These are phyloP conservation scores for Hemisphaericaspora lyxosophila DNA, from an alignment of 1,139 yeast genomes.

Conservation along the genomic window DNA sequence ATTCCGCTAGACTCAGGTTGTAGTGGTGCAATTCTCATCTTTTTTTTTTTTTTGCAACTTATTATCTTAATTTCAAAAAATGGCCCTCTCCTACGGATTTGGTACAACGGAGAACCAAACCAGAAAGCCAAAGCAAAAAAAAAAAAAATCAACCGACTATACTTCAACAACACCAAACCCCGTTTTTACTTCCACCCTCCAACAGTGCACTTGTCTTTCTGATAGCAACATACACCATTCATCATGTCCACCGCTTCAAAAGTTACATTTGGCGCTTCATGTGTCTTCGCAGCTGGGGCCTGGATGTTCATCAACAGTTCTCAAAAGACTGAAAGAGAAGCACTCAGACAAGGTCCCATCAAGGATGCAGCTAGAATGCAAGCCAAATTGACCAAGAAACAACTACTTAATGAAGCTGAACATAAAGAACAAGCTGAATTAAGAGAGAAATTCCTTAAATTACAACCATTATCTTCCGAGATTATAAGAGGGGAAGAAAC, in stretches of 20 bases:
- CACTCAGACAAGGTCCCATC: slow-evolving; percentile 76
- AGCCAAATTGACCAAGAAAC: slow-evolving; percentile 44
- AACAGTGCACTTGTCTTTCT: too few relatives aligned
- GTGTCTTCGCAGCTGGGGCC: slow-evolving; percentile 55
- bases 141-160: background rate
- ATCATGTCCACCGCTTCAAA: slow-evolving; percentile 72
- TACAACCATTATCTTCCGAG: slow-evolving; percentile 60
- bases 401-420: slow-evolving; percentile 62
- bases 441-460: slow-evolving; percentile 56
- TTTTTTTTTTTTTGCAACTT: too few relatives aligned
- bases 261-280: slow-evolving; percentile 62
- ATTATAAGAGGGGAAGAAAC: slow-evolving; percentile 36
- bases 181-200: background rate
- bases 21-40: too few relatives aligned
- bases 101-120: too few relatives aligned
- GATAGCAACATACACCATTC: too few relatives aligned
- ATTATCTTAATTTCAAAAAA: too few relatives aligned
- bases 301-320: slow-evolving; percentile 67
- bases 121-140: too few relatives aligned
- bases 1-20: too few relatives aligned
- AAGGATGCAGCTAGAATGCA: slow-evolving; percentile 67
- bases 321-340: slow-evolving; percentile 65
- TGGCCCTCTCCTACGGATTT: too few relatives aligned
- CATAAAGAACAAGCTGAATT: slow-evolving; percentile 74
- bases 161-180: background rate